A percentile compares a stretch with the other conserved stretches of the same genome.
These are phyloP conservation scores for Phoenix roebelenii DNA, from an alignment of 176 grass and related monocot genomes.

Conservation along the genomic window DNA sequence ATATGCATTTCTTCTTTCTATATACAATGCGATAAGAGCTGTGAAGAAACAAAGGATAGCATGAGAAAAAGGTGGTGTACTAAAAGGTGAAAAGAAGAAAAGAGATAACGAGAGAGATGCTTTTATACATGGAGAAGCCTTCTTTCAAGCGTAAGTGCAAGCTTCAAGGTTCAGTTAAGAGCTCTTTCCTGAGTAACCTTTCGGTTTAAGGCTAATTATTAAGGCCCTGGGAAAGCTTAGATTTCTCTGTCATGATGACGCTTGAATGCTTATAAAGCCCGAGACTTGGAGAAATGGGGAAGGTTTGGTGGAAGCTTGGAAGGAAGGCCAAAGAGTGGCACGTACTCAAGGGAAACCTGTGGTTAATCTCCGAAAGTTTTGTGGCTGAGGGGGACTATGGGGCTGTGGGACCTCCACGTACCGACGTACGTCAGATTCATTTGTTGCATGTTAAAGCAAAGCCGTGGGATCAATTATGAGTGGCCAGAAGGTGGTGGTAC, in stretches of 20 bases:
- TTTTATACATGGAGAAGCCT: too few species aligned
- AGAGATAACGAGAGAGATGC: too few species aligned
- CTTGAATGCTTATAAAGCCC: constrained; percentile 26
- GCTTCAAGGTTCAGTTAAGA: constrained; percentile 5
- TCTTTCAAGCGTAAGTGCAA: neutral
- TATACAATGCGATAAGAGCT: neutral
- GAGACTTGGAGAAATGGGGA: constrained; percentile 20
- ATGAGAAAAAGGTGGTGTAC: too few species aligned
- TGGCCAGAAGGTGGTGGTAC: neutral
- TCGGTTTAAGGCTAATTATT: constrained; percentile 2
- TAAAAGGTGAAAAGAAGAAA: too few species aligned
- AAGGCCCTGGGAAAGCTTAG: neutral
- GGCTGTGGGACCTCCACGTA: neutral
- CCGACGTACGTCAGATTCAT: neutral
- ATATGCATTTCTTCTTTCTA: constrained; percentile 31
- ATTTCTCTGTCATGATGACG: neutral
- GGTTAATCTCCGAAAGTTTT: constrained; percentile 4
- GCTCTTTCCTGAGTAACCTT: constrained; percentile 18
- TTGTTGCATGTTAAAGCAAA: neutral
- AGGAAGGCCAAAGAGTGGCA: constrained; percentile 69
- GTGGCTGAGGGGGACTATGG: neutral
- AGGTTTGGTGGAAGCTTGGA: constrained; percentile 60
- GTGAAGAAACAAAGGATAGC: too few species aligned
- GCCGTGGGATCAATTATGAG: neutral
- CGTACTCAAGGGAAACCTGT: constrained; percentile 47